Evolutionary conservation across 1,139 yeast species (phyloP).

Genomic region (Candida sanyaensis): DNA sequence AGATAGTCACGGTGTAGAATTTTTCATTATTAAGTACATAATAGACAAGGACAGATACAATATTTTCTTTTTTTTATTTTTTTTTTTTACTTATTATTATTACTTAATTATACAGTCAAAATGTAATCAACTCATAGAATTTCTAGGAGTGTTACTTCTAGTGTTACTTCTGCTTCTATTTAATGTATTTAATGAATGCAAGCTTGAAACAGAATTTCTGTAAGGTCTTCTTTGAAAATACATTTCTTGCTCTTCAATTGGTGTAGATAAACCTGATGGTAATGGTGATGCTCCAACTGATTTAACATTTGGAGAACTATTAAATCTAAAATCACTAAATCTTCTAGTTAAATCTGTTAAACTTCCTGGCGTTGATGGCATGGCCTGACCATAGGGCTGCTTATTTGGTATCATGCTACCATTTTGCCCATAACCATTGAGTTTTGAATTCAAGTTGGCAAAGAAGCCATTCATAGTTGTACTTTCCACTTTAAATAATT

Average conservation of each 20-base stretch:
- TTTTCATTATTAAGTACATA: background rate
- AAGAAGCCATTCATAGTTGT: slow-evolving; percentile 40
- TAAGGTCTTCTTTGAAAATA: slow-evolving; percentile 18
- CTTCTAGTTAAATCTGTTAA: slow-evolving; percentile 56
- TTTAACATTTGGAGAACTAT: slow-evolving; percentile 15
- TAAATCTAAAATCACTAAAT: slow-evolving; percentile 45
- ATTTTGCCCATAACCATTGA: slow-evolving; percentile 8
- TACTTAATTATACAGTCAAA: background rate
- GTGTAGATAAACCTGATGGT: slow-evolving; percentile 24
- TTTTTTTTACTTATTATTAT: background rate
- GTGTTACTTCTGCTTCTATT: slow-evolving; percentile 37
- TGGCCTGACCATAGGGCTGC: slow-evolving; percentile 17
- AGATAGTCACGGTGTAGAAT: slow-evolving; percentile 14
- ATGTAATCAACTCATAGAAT: slow-evolving; percentile 33
- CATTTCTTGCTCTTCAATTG: slow-evolving; percentile 33
- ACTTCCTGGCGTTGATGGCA: slow-evolving; percentile 39
- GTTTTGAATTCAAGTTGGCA: slow-evolving; percentile 21
- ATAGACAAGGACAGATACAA: background rate
- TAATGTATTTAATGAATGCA: slow-evolving; percentile 44
- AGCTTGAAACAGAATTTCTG: slow-evolving; percentile 39
- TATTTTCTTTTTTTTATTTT: background rate
- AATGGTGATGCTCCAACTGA: slow-evolving; percentile 24
- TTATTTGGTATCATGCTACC: background rate
- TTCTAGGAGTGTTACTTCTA: slow-evolving; percentile 31
- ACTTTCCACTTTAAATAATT: slow-evolving; percentile 58